Base-by-base conservation (phyloP, 768 basidiomycete genomes). In the Mycena haematopus region DNA sequence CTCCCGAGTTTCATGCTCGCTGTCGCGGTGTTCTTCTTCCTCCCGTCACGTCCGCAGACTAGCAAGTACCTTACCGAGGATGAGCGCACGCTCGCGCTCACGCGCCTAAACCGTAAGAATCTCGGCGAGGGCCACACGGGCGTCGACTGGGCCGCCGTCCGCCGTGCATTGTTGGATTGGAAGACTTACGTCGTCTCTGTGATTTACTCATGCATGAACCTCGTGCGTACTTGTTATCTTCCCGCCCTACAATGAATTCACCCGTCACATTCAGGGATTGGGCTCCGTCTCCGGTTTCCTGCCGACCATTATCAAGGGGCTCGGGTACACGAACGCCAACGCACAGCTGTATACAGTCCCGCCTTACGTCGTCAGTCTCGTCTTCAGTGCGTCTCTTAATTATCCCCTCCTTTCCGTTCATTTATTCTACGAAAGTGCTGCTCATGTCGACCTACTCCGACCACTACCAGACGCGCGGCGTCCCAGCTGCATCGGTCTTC, bases 311-410 rank as follows among this genome's bases (percentile, higher is more conserved):
- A 29, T 63, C 45, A 58, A 63, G 22, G 62, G 62, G 2, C 62
- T 63, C 9, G 62, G 62, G 19, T 63, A 63, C 31, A 40, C 62
- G 14, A 58, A 63, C n/a, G 62, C 62, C 0, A 17, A 54, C 9
- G 62, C 62, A 22, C 62, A 63, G 52, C 46, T 63, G 6, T 63
- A 44, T 45, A 63, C 62, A 53, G 62, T 63, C n/a, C 62, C 62
- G 36, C 62, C 62, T 15, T 63, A 63, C 36, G 62, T 58, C 22
- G 62, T 63, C 52, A 22, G 22, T n/a, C 52, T 63, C 3, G 62
- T 63, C 17, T 57, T 62, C 61, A 62, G 61, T 62, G 15, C 49
- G 61, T 52, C 40, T 31, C 13, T 36, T 36, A 3, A 36, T 36
- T 15, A 13, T 36, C 13, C 11, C 36, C 13, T 4, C 7, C 25